Conservation (phyloP, 352 stramenopile species). For the Pythium utonaiense region DNA sequence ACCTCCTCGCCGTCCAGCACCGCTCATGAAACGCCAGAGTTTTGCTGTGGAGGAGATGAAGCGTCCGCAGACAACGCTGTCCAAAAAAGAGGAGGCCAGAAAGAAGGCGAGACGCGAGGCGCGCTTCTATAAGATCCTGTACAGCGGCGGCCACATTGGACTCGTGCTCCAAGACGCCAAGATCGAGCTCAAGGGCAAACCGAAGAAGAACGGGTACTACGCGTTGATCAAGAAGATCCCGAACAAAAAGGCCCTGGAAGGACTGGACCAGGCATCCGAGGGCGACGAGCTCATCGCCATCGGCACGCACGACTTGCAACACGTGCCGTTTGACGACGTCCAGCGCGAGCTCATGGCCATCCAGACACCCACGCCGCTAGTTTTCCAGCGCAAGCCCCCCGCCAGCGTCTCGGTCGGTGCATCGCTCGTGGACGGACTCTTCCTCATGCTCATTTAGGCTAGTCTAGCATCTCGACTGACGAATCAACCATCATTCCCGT, state of each 20-base stretch:
- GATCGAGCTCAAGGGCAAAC: conserved; percentile 46
- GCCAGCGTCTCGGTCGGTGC: conserved; percentile 24
- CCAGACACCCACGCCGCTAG: conserved; percentile 38
- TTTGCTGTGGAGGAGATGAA: conserved; percentile 48
- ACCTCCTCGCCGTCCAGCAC: conserved; percentile 17
- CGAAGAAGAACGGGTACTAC: conserved; percentile 66
- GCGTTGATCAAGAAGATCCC: conserved; percentile 56
- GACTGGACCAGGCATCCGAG: conserved; percentile 43
- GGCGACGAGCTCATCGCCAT: conserved; percentile 77
- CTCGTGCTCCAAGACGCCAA: conserved; percentile 41
- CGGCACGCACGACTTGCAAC: conserved; percentile 55
- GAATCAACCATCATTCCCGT: conserved; percentile 11
- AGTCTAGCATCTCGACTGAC: neutral
- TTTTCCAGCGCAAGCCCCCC: conserved; percentile 56
- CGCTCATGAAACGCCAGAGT: conserved; percentile 53
- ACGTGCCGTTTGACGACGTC: conserved; percentile 59
- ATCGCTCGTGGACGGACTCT: conserved; percentile 56
- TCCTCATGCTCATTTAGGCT: conserved; percentile 60
- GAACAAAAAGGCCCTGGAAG: conserved; percentile 37
- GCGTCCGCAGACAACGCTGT: neutral
- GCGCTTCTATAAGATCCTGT: conserved; percentile 67
- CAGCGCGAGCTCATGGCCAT: conserved; percentile 43
- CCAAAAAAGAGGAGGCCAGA: conserved; percentile 16
- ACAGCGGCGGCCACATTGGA: conserved; percentile 37
- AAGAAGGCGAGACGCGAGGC: conserved; percentile 34